Base-by-base conservation (phyloP, 371 early-diverging fungal genomes). In the Mucor piriformis region DNA sequence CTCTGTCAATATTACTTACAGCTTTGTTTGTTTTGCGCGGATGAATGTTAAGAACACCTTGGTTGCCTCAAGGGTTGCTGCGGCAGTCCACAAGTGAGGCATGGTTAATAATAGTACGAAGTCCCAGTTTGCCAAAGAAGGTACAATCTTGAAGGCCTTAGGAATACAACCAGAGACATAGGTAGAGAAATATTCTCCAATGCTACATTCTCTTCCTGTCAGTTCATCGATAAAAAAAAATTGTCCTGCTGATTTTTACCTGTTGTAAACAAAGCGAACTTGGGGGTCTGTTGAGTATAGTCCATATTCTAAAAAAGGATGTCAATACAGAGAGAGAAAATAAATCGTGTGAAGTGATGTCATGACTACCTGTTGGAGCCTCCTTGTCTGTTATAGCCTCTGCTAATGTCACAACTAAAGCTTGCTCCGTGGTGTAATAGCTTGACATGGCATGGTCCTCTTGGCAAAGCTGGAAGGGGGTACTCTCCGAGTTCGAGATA, bases 131-230 rank as follows among this genome's bases (percentile, higher is more conserved):
- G 84, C 71, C 24, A 66, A 32, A 6, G 92, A 86, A 8, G 97
- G 97, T 35, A 97, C 93, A 61, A 97, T 92, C 78, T 97, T 97
- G 86, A 98, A 95, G 12, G 95, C 92, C 74, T 96, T 97, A 51
- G 97, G 99, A 40, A 97, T 13, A 34, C 51, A 12, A 25, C 96
- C 96, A 8, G 95, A 92, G 63, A 89, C 92, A 85, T 96, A 97
- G 16, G 94, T 85, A 35, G 84, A 83, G 51, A 98, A 70, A 51
- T 95, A 74, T 47, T 87, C 66, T 2, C 96, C 99, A 54, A 98
- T 93, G 64, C 87, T 88, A 40, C 21, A 2, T 43, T n/a, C n/a
- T n/a, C n/a, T n/a, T n/a, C n/a, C n/a, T n/a, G n/a, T n/a, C n/a
- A n/a, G n/a, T n/a, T n/a, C n/a, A n/a, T n/a, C n/a, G n/a, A n/a